Base-by-base conservation (phyloP, 306 rosid genomes). In the Psophocarpus tetragonolobus region DNA sequence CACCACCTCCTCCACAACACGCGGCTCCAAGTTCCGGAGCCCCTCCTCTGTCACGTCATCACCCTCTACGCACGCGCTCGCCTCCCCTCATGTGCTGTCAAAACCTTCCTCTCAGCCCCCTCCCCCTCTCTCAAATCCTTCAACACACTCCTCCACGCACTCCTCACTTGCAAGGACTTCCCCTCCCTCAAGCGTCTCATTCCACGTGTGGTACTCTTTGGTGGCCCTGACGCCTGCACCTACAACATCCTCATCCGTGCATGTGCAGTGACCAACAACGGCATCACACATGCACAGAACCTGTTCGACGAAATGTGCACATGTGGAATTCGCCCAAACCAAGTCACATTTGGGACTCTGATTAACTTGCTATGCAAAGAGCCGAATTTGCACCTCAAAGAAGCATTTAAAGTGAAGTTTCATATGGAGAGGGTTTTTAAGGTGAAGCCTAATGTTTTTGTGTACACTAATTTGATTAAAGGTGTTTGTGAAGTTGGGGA, bases 31-130 rank as follows among this genome's bases (percentile, higher is more conserved):
- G 83, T 88, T 32, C 80, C 83, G 0, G 96, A 93, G 36, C 88
- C 85, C 38, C 83, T 91, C 86, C 80, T 91, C 80, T 90, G 97
- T 85, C 87, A 90, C 78, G 93, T 91, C 78, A 91, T 93, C 73
- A 41, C 87, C 35, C 86, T 32, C 83, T 93, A 90, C 50, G 90
- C 85, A 33, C 87, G 89, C 50, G 96, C 92, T 10, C 84, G 86
- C 42, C 97, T 83, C 67, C 86, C 87, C 8, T 67, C 90, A 32
- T 81, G 78, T 2, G 98, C 97, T 68, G 3, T 87, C 56, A 88
- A 75, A 15, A 7, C 83, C 67, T 91, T 89, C 56, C 87, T 85
- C 15, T 78, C 84, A 80, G 76, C 90, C 57, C 90, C 91, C 0
- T 71, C 35, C 10, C 85, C 86, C 11, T 83, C 97, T 1, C 66